A percentile compares a stretch with the other conserved stretches of the same genome.
These are phyloP conservation scores for Verbena officinalis DNA, from an alignment of 257 asterid genomes.

Conservation along the genomic window DNA sequence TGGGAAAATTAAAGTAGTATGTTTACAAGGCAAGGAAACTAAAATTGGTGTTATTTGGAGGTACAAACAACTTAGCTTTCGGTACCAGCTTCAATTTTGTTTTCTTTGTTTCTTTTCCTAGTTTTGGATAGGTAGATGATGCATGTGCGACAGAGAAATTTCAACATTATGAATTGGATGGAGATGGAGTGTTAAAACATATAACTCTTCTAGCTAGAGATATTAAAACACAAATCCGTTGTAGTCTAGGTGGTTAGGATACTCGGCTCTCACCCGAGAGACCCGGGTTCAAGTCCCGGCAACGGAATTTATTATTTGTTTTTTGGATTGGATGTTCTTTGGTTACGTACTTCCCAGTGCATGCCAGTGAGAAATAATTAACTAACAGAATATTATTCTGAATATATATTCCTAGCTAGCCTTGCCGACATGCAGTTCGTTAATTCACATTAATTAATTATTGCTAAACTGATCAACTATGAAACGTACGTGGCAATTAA, in stretches of 20 bases:
- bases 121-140: not conserved
- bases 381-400: too few relatives aligned
- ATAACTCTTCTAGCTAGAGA: too few relatives aligned
- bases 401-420: too few relatives aligned
- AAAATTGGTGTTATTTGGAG: not conserved
- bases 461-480: too few relatives aligned
- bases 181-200: too few relatives aligned
- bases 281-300: constrained; percentile 92
- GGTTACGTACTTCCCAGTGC: too few relatives aligned
- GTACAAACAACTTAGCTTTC: not conserved
- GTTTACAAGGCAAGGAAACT: constrained; percentile 21
- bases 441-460: too few relatives aligned
- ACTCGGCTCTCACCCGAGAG: constrained; percentile 87
- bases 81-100: not conserved
- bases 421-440: too few relatives aligned
- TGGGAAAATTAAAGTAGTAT: not conserved
- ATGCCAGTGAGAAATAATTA: too few relatives aligned
- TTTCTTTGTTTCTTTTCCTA: not conserved
- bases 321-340: too few relatives aligned
- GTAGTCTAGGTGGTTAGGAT: constrained; percentile 92
- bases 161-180: not conserved
- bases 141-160: not conserved
- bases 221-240: constrained; percentile 41
- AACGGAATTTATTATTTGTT: constrained; percentile 50
- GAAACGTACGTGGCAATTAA: too few relatives aligned